Evolutionary conservation across 2,329 filamentous ascomycete genomes (phyloP).

Genomic region (Alternaria metachromatica): DNA sequence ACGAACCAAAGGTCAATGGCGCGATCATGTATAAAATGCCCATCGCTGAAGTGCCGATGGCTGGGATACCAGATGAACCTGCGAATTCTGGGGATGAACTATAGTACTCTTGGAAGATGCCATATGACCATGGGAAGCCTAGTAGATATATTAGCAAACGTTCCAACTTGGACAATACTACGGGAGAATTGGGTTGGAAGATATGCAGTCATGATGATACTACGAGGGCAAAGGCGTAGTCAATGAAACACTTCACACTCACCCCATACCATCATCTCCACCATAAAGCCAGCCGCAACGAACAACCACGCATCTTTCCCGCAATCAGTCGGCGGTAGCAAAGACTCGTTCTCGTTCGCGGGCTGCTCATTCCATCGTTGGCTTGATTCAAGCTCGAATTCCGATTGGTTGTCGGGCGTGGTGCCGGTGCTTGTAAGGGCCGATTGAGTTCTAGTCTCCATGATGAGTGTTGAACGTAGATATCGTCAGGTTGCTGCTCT

Average conservation of each 20-base stretch:
- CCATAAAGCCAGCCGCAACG: conserved; percentile 56
- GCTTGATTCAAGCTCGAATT: conserved; percentile 6
- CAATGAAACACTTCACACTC: background rate
- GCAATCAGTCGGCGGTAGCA: conserved; percentile 56
- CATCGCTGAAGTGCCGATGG: conserved; percentile 70
- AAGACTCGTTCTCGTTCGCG: conserved; percentile 12
- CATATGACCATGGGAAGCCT: conserved; percentile 74
- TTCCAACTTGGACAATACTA: too few species aligned
- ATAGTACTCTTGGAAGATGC: conserved; percentile 75
- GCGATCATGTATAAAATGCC: conserved; percentile 55
- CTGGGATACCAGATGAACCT: conserved; percentile 60
- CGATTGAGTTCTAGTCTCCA: conserved; percentile 1
- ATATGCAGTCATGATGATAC: background rate
- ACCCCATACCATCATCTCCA: conserved; percentile 61
- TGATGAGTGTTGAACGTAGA: background rate
- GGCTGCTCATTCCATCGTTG: conserved; percentile 6
- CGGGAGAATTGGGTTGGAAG: background rate
- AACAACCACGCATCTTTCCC: conserved; percentile 62
- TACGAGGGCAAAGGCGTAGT: background rate
- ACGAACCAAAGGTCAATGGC: conserved; percentile 48
- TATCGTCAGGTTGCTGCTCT: background rate
- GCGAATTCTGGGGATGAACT: conserved; percentile 64
- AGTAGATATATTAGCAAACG: background rate
- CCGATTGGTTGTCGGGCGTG: conserved; percentile 1
- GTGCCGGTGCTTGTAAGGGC: background rate